phyloP scores from a whole-genome alignment of 331 rosid species.

The Stylosanthes scabra region DNA sequence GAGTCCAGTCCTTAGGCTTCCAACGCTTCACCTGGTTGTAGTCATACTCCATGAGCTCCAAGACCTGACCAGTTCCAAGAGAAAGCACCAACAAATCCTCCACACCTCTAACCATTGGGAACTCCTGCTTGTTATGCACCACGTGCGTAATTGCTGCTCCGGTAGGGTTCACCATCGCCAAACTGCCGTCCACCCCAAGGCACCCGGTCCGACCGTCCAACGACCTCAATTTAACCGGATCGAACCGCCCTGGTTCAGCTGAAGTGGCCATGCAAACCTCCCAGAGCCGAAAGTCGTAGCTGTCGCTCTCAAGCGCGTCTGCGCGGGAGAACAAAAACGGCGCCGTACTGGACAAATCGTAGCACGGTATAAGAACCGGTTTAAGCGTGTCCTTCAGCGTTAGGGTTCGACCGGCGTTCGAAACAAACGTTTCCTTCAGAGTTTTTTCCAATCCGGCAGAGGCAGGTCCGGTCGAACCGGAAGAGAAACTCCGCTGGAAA shows the following conservation, averaged over 20 bases:
- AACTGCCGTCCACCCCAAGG: constrained; percentile 85
- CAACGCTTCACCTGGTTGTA: constrained; percentile 73
- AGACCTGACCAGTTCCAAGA: constrained; percentile 80
- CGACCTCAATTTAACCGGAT: constrained; percentile 84
- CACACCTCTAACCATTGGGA: constrained; percentile 96
- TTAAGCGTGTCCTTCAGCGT: constrained; percentile 88
- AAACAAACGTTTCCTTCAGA: constrained; percentile 81
- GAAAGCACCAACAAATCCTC: constrained; percentile 92
- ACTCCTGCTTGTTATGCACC: constrained; percentile 95
- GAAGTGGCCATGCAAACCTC: constrained; percentile 96
- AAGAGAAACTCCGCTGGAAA: constrained; percentile 38
- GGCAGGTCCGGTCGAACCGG: constrained; percentile 43
- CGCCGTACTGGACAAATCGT: constrained; percentile 91
- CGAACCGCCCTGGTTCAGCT: constrained; percentile 86
- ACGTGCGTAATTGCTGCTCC: constrained; percentile 99
- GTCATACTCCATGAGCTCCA: constrained; percentile 69
- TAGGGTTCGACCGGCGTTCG: constrained; percentile 50
- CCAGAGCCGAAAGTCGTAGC: constrained; percentile 93
- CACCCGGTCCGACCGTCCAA: constrained; percentile 70
- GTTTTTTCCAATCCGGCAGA: constrained; percentile 71
- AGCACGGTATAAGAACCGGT: constrained; percentile 94
- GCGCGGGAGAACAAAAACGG: constrained; percentile 95
- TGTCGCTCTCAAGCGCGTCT: constrained; percentile 93
- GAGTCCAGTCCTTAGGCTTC: constrained; percentile 96
- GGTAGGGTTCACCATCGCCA: constrained; percentile 91